phyloP scores from a whole-genome alignment of 176 grass and related monocot genomes.

The Coix lacrymajobi region DNA sequence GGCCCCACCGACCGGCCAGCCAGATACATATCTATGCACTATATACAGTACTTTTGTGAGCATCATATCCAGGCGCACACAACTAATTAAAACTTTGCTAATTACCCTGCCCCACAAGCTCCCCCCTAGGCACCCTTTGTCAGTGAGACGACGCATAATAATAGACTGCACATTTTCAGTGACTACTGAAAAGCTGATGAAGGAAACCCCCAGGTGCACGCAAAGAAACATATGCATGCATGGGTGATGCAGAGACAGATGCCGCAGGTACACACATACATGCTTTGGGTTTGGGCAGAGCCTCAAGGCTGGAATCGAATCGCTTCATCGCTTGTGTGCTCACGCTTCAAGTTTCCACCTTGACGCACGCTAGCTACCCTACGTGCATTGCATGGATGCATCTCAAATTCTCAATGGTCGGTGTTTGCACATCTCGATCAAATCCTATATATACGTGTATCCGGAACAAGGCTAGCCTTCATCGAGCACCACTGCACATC shows the following conservation, averaged over 20 bases:
- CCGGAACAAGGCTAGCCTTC: not conserved
- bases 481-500: not conserved
- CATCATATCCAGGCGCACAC: not conserved
- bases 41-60: not conserved
- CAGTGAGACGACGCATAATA: not conserved
- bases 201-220: not conserved
- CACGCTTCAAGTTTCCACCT: not conserved
- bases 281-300: conserved; percentile 4
- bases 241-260: not conserved
- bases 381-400: not conserved
- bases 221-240: not conserved
- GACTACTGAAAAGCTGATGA: not conserved
- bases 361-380: not conserved
- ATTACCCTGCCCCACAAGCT: not conserved
- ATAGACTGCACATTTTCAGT: not conserved
- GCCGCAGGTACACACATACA: not conserved
- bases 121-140: not conserved
- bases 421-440: no score
- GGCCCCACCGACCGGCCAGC: not conserved
- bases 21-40: not conserved
- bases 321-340: not conserved
- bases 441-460: conserved; percentile 15
- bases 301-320: conserved; percentile 20
- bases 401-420: not conserved
- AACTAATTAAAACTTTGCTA: not conserved